Evolutionary conservation across 129 eudicot species (phyloP), one percentile per base, ranked within the genome.

Genomic region (Helianthus tuberosus): DNA sequence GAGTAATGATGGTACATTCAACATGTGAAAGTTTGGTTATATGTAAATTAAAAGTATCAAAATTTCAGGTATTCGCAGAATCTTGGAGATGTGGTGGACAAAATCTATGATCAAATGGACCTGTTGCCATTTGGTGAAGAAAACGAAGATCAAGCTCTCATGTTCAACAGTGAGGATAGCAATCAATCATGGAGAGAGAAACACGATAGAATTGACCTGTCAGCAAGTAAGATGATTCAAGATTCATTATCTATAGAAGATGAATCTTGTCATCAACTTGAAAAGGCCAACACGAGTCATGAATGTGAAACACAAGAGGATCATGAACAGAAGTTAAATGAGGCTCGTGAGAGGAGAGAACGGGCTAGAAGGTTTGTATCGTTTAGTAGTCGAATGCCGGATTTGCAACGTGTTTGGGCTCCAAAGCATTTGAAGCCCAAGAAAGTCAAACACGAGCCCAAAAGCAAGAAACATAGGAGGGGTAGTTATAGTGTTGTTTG

Each of bases 351-450:
- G 81, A 88, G 89, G 82, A 88, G 98, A 77, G 89, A 86, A 57
- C 79, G 84, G 84, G 89, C 97, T 9, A 71, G 82, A 62, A 84
- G 91, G 83, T 79, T 81, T 68, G 88, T 83, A 53, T 91, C 90
- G 46, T 93, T 84, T 74, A 86, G 86, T n/a, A 81, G 95, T 53
- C 75, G 83, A 79, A 82, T 74, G 76, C 89, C 93, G 0, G 97
- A 94, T 81, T 67, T 94, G 83, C 96, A 88, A 70, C 85, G 98
- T 81, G 93, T 94, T 7, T 94, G 98, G 98, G 98, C 97, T 69
- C 97, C 97, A 47, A 94, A 90, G 76, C 91, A 80, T 44, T 80
- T 84, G 11, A 88, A 88, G 81, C 49, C 71, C 14, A 58, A 55
- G 17, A 87, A 64, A 75, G 17, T 60, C 64, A 85, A 83, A 68